These are phyloP conservation scores for Stephanodiscus triporus DNA, from an alignment of 108 stramenopile species.

Conservation along the genomic window DNA sequence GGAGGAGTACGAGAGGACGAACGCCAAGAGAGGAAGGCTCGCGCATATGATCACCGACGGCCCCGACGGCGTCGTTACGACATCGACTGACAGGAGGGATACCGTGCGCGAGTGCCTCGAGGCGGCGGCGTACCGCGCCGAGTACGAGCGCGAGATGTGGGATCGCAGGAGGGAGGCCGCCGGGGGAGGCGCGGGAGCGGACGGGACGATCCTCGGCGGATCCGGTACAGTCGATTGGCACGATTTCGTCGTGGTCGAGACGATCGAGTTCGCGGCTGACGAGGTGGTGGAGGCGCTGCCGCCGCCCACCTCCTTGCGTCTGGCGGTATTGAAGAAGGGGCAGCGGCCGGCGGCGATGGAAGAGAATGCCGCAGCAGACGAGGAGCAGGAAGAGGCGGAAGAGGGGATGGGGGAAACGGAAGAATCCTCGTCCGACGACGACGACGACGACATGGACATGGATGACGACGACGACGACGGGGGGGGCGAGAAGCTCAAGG, in stretches of 20 bases:
- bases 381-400: slow-evolving; percentile 45
- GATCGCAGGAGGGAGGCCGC: slow-evolving; percentile 61
- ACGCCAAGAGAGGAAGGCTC: slow-evolving; percentile 35
- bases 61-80: background rate
- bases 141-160: slow-evolving; percentile 84
- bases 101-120: slow-evolving; percentile 49
- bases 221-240: slow-evolving; percentile 93
- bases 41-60: slow-evolving; percentile 25
- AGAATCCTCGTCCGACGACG: slow-evolving; percentile 43
- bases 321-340: slow-evolving; percentile 42
- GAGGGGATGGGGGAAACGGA: slow-evolving; percentile 44
- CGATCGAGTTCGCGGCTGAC: slow-evolving; percentile 92
- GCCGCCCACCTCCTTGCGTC: slow-evolving; percentile 71
- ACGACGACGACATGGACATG: slow-evolving; percentile 62
- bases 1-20: slow-evolving; percentile 37
- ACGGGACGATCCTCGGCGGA: slow-evolving; percentile 40
- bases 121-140: slow-evolving; percentile 74
- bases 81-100: slow-evolving; percentile 6
- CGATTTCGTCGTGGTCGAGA: slow-evolving; percentile 98
- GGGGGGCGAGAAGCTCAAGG: slow-evolving; percentile 79
- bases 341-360: slow-evolving; percentile 19
- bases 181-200: slow-evolving; percentile 63
- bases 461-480: slow-evolving; percentile 80
- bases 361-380: slow-evolving; percentile 8
- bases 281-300: slow-evolving; percentile 83